Evolutionary conservation across 495 filamentous ascomycete genomes (phyloP), one percentile per base, ranked within the genome.

Genomic region (Neurospora sp.): DNA sequence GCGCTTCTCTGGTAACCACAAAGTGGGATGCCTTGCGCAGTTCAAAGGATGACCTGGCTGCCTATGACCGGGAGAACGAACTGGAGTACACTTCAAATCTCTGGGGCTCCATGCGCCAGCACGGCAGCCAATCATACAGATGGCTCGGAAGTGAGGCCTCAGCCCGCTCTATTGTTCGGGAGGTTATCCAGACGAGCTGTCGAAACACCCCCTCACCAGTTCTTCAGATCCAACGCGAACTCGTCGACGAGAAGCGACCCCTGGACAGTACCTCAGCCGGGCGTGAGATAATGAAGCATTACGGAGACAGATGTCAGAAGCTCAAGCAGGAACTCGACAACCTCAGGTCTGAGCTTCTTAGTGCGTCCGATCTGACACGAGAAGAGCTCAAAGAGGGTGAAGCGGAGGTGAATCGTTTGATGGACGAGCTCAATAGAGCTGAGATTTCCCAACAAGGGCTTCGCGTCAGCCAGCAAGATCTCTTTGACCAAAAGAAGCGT

Each of bases 151-250:
- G 12, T 14, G 22, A 61, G 53, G 4, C 22, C 9, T 61, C 53
- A 35, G 53, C 53, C 14, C 53, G 27, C 6, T 14, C 12, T 6
- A 61, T 61, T 9, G 53, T 61, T 61, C 27, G 53, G 2, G 53
- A 35, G 5, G 10, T 61, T 6, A 27, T 61, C 7, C 22, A 61
- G n/a, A 20, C 53, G 4, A 31, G 2, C 22, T 16, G 12, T 22
- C 53, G 5, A 31, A 61, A 20, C 27, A 31, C 22, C 12, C 31
- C 12, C 10, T 4, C 9, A 2, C 53, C 53, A 8, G 53, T 61
- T 12, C 72, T 83, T 38, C 74, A 79, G 18, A 84, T 85, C 53
- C 84, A 85, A 70, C 65, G 72, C 44, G 78, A 84, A 71, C 73
- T 85, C 65, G 79, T 83, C 16, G 74, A 80, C 59, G 20, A 79